Evolutionary conservation across 495 filamentous ascomycete genomes (phyloP).

Genomic region (Penicillium waksmanii): DNA sequence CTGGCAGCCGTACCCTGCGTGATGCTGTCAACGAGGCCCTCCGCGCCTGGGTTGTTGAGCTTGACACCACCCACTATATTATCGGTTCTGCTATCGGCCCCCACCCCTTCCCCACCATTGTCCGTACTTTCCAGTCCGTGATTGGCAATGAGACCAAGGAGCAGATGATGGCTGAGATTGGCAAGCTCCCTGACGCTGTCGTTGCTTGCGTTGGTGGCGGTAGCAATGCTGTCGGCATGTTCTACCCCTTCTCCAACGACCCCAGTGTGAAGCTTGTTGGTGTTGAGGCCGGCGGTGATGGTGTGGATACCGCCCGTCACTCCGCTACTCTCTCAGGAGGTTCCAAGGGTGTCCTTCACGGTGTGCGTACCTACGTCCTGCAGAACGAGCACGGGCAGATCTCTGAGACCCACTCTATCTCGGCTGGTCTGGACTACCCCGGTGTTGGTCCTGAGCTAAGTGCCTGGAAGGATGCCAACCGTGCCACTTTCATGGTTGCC

Average conservation of each 20-base stretch:
- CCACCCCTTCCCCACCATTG: slow-evolving; percentile 95
- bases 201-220: slow-evolving; percentile 96
- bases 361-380: slow-evolving; percentile 90
- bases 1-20: slow-evolving; percentile 80
- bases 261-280: slow-evolving; percentile 83
- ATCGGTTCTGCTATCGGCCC: slow-evolving; percentile 95
- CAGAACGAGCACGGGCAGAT: slow-evolving; percentile 92
- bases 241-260: slow-evolving; percentile 92
- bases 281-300: slow-evolving; percentile 66
- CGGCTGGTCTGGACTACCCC: slow-evolving; percentile 92
- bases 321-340: slow-evolving; percentile 83
- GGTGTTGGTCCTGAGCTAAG: slow-evolving; percentile 91
- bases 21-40: slow-evolving; percentile 96
- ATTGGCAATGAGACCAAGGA: slow-evolving; percentile 92
- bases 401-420: slow-evolving; percentile 87
- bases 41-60: slow-evolving; percentile 83
- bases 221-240: slow-evolving; percentile 90
- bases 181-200: slow-evolving; percentile 92
- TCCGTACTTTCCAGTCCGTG: slow-evolving; percentile 93
- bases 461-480: slow-evolving; percentile 82
- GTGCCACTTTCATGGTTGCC: slow-evolving; percentile 87
- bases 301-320: slow-evolving; percentile 77
- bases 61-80: slow-evolving; percentile 95
- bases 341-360: slow-evolving; percentile 88
- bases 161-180: slow-evolving; percentile 78